Percentiles rank a stretch among this genome's conserved stretches.
phyloP scores from a whole-genome alignment of 2,329 filamentous ascomycete genomes.

The Colletotrichum sp. region DNA sequence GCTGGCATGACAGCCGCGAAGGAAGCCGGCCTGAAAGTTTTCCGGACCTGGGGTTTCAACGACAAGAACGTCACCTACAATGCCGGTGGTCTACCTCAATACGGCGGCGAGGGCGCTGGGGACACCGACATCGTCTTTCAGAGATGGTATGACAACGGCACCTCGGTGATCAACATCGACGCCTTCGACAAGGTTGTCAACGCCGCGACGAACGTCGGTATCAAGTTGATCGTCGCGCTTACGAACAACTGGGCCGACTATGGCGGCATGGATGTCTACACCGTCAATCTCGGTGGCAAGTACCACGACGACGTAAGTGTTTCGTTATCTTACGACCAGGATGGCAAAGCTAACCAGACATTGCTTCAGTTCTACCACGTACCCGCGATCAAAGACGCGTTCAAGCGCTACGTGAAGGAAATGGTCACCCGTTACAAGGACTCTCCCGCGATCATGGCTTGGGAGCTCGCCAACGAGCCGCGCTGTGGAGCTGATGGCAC shows the following conservation, averaged over 20 bases:
- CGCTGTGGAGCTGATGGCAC: constrained; percentile 50
- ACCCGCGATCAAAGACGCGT: constrained; percentile 55
- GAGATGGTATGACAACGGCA: constrained; percentile 48
- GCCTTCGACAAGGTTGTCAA: constrained; percentile 56
- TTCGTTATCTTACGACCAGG: background rate
- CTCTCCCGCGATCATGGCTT: constrained; percentile 67
- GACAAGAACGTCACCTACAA: constrained; percentile 57
- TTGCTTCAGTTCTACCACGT: constrained; percentile 50
- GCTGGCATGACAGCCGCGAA: constrained; percentile 50
- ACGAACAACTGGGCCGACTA: constrained; percentile 63
- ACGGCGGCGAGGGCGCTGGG: constrained; percentile 54
- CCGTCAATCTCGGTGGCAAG: constrained; percentile 50
- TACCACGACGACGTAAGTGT: constrained; percentile 51
- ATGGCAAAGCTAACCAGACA: background rate
- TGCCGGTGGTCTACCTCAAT: constrained; percentile 51
- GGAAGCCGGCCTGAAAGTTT: constrained; percentile 54
- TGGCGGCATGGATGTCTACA: constrained; percentile 60
- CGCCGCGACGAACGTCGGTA: constrained; percentile 49
- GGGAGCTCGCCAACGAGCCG: constrained; percentile 71
- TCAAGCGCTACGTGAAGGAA: constrained; percentile 62
- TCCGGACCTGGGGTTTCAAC: constrained; percentile 64
- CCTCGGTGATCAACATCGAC: constrained; percentile 43
- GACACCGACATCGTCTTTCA: constrained; percentile 52
- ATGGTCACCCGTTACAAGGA: constrained; percentile 65
- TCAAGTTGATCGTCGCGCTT: constrained; percentile 55